Percentiles rank a stretch among this genome's conserved stretches.
phyloP scores from a whole-genome alignment of 352 stramenopile genomes.

The Heterotrichella gracilis region DNA sequence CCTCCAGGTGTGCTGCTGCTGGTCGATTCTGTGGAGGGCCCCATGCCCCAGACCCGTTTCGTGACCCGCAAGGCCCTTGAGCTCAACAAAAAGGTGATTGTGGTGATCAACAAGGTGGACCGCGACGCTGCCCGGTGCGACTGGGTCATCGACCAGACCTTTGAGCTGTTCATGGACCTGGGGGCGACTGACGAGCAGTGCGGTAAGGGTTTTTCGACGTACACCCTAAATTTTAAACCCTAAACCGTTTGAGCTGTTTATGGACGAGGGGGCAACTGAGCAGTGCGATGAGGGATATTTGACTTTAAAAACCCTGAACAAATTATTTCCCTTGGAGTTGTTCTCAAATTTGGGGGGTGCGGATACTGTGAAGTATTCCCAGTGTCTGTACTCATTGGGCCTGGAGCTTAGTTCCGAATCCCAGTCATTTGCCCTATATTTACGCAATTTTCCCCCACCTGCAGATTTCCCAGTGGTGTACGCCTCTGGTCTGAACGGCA shows the following conservation, averaged over 20 bases:
- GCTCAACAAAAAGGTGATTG: conserved; percentile 51
- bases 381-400: too few relatives aligned
- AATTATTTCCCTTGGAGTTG: not conserved
- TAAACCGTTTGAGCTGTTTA: not conserved
- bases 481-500: conserved; percentile 65
- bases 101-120: conserved; percentile 96
- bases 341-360: not conserved
- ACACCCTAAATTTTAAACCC: not conserved
- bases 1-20: conserved; percentile 74
- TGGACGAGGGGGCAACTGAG: not conserved
- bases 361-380: too few relatives aligned
- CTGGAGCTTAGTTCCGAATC: too few relatives aligned
- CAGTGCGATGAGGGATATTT: too few relatives aligned
- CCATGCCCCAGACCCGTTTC: conserved; percentile 88
- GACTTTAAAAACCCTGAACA: too few relatives aligned
- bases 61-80: conserved; percentile 74
- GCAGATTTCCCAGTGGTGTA: conserved; percentile 81
- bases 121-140: conserved; percentile 47
- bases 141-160: conserved; percentile 49
- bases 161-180: not conserved
- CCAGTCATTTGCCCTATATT: too few relatives aligned
- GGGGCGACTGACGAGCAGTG: conserved; percentile 65
- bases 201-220: not conserved
- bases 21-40: conserved; percentile 73
- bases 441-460: too few relatives aligned